Conservation (phyloP, 2,329 filamentous ascomycete genomes). For the Xylariales sp. region DNA sequence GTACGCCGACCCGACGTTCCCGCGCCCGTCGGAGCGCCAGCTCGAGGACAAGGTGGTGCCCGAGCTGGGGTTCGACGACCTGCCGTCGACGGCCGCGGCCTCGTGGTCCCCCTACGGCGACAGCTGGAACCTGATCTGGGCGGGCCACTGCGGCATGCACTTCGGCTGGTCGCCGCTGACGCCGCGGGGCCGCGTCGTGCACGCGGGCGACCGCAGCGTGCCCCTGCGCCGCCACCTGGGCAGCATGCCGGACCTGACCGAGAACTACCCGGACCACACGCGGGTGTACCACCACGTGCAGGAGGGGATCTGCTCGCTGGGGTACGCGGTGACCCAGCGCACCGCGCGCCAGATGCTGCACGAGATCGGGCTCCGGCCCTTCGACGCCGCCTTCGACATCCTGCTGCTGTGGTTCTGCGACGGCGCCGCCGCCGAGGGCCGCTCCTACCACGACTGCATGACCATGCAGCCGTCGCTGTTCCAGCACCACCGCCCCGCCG, state of each 20-base stretch:
- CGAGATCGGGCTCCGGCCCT: conserved; percentile 35
- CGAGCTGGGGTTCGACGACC: conserved; percentile 12
- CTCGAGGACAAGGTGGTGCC: conserved; percentile 5
- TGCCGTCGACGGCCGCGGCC: conserved; percentile 13
- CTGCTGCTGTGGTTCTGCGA: conserved; percentile 43
- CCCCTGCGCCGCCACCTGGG: conserved; percentile 27
- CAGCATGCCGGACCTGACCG: conserved; percentile 25
- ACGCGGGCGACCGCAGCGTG: conserved; percentile 31
- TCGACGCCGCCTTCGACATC: conserved; percentile 38
- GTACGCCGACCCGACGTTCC: conserved; percentile 23
- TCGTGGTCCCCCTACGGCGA: conserved; percentile 36
- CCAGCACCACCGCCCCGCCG: conserved; percentile 38
- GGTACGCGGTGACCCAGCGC: conserved; percentile 39
- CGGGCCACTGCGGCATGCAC: conserved; percentile 41
- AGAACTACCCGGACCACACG: conserved; percentile 35
- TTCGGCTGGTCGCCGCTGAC: conserved; percentile 17
- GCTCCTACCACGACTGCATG: conserved; percentile 33
- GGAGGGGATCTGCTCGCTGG: conserved; percentile 34
- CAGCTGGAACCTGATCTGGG: conserved; percentile 46
- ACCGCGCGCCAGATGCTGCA: conserved; percentile 38
- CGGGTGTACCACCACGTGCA: conserved; percentile 37
- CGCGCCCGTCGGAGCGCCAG: conserved; percentile 8
- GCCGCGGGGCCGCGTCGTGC: conserved; percentile 27
- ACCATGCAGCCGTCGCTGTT: conserved; percentile 38
- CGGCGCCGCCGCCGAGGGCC: conserved; percentile 25